phyloP scores from a whole-genome alignment of 352 stramenopile species.

The Globisporangium perplexum region DNA sequence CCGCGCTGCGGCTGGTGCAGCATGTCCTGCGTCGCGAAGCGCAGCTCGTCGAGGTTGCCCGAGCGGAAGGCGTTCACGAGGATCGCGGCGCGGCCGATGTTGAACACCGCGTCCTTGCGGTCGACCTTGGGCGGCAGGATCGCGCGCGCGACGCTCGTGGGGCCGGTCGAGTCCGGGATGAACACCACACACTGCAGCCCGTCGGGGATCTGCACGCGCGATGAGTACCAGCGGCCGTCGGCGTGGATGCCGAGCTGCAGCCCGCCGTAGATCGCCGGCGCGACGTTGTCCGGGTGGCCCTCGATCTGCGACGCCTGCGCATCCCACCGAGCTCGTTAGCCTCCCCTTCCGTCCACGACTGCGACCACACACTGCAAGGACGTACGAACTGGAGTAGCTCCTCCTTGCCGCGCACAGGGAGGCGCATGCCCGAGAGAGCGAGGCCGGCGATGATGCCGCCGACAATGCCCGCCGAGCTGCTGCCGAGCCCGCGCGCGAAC shows the following conservation, averaged over 20 bases:
- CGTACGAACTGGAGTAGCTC: conserved; percentile 93
- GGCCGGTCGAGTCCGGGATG: conserved; percentile 97
- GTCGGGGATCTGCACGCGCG: conserved; percentile 94
- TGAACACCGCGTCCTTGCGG: conserved; percentile 96
- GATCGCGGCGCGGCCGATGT: conserved; percentile 95
- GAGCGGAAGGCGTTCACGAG: conserved; percentile 96
- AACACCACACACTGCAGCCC: conserved; percentile 98
- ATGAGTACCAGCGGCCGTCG: conserved; percentile 96
- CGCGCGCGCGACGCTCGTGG: conserved; percentile 89
- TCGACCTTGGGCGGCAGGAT: conserved; percentile 89
- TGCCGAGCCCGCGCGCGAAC: conserved; percentile 95
- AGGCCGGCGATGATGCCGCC: conserved; percentile 97
- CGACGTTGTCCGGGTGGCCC: conserved; percentile 98
- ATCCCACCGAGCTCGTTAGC: background rate
- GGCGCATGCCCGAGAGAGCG: conserved; percentile 93
- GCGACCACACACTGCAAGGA: conserved; percentile 7
- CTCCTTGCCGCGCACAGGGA: conserved; percentile 87
- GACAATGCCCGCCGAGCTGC: conserved; percentile 97
- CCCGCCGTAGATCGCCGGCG: conserved; percentile 97
- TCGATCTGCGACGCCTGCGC: conserved; percentile 92
- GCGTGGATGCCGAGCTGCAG: conserved; percentile 94
- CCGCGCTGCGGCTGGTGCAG: conserved; percentile 97
- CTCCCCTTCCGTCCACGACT: background rate
- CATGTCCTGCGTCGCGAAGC: conserved; percentile 92
- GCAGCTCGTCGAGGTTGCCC: conserved; percentile 96